These are phyloP conservation scores for Cerrena zonata DNA, from an alignment of 1,284 basidiomycete species.

Conservation along the genomic window DNA sequence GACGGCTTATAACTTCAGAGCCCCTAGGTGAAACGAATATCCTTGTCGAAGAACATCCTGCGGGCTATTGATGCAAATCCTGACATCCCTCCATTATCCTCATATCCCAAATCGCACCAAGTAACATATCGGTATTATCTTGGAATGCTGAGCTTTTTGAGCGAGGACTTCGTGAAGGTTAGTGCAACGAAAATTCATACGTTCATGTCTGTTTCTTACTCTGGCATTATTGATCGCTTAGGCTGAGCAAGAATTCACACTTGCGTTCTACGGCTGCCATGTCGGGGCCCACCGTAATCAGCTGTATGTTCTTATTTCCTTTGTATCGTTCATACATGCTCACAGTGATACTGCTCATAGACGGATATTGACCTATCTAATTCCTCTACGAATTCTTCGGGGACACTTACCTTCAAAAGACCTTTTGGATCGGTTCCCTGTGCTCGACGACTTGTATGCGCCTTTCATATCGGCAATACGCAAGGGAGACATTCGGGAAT, in stretches of 20 bases:
- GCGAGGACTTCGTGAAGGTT: constrained; percentile 84
- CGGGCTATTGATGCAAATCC: constrained; percentile 82
- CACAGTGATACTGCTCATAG: constrained; percentile 31
- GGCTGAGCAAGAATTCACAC: constrained; percentile 78
- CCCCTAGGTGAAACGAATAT: constrained; percentile 78
- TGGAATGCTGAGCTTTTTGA: constrained; percentile 89
- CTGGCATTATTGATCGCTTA: constrained; percentile 22
- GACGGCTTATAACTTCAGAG: not conserved
- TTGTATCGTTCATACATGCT: constrained; percentile 2
- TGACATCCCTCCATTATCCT: constrained; percentile 73
- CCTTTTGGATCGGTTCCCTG: constrained; percentile 67
- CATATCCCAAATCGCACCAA: constrained; percentile 82
- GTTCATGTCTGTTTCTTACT: constrained; percentile 1
- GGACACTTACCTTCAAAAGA: constrained; percentile 74
- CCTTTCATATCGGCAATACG: constrained; percentile 80
- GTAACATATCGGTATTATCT: constrained; percentile 90
- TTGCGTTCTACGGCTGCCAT: constrained; percentile 80
- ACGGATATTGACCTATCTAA: constrained; percentile 84
- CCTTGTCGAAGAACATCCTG: constrained; percentile 86
- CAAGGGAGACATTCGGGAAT: constrained; percentile 72
- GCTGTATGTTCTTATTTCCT: constrained; percentile 51
- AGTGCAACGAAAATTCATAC: constrained; percentile 7
- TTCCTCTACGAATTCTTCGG: constrained; percentile 81
- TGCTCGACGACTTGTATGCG: constrained; percentile 66
- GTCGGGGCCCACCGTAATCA: constrained; percentile 64